phyloP scores from a whole-genome alignment of 805 yeast genomes.

The Vanderwaltozyma polyspora region DNA sequence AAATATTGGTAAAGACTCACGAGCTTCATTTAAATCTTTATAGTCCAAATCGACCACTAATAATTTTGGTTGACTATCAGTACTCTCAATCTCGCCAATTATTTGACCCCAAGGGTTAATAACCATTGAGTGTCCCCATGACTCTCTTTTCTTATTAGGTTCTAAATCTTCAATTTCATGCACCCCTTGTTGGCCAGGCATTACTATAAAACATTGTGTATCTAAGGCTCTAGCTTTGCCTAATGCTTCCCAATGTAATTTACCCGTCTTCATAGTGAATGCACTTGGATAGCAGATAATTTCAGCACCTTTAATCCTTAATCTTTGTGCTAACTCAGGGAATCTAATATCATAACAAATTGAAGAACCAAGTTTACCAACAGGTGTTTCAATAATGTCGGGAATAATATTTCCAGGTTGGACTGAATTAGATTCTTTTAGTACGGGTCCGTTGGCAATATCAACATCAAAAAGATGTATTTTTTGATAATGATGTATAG shows the following conservation, averaged over 20 bases:
- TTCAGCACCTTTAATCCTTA: conserved; percentile 62
- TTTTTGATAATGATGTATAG: conserved; percentile 66
- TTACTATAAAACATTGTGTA: conserved; percentile 72
- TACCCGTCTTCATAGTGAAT: conserved; percentile 84
- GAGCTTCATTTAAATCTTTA: conserved; percentile 35
- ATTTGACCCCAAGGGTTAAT: conserved; percentile 90
- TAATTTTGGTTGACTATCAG: conserved; percentile 32
- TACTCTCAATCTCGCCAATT: conserved; percentile 44
- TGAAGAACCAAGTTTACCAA: conserved; percentile 56
- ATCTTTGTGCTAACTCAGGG: conserved; percentile 63
- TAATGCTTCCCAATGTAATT: conserved; percentile 76
- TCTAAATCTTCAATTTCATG: conserved; percentile 45
- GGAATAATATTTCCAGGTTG: conserved; percentile 58
- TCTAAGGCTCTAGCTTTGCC: conserved; percentile 83
- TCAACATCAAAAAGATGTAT: conserved; percentile 85
- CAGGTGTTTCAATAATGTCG: conserved; percentile 46
- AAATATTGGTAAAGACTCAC: conserved; percentile 70
- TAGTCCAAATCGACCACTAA: conserved; percentile 60
- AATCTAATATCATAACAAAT: conserved; percentile 84
- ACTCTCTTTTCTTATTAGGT: conserved; percentile 35
- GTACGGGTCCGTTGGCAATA: conserved; percentile 64
- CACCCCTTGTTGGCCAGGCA: conserved; percentile 81
- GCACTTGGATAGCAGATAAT: conserved; percentile 81
- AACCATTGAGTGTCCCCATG: conserved; percentile 79
- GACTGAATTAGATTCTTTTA: conserved; percentile 68